A percentile compares a stretch with the other conserved stretches of the same genome.
Conservation (phyloP, 805 yeast genomes). For the Candida insectalens region DNA sequence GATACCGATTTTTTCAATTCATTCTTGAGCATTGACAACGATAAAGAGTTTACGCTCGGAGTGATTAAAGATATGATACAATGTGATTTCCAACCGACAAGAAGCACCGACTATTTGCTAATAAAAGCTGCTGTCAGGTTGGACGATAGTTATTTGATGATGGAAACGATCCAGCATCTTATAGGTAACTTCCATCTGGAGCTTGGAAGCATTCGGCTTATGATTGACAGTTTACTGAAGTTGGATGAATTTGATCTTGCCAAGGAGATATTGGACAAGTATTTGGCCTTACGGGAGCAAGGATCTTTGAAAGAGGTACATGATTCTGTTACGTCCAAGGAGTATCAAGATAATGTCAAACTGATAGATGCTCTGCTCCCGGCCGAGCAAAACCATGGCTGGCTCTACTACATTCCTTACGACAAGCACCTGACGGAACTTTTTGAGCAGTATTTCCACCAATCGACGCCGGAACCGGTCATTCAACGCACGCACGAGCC, state of each 20-base stretch:
- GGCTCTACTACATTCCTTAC: too few relatives aligned
- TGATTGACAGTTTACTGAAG: background rate
- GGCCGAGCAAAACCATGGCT: too few relatives aligned
- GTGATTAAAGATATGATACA: conserved; percentile 1
- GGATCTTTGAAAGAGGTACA: background rate
- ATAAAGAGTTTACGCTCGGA: background rate
- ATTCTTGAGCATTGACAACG: background rate
- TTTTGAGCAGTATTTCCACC: too few relatives aligned
- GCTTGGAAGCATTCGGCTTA: background rate
- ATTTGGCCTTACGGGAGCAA: too few relatives aligned
- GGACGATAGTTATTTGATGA: background rate
- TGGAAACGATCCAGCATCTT: conserved; percentile 2
- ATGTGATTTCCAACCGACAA: background rate
- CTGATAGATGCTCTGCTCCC: background rate
- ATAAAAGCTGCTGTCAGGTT: background rate
- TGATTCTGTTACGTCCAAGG: background rate
- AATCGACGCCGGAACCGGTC: too few relatives aligned
- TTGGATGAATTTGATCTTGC: conserved; percentile 1
- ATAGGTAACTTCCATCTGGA: conserved; percentile 1
- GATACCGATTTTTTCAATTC: conserved; percentile 1
- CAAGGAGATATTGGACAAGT: background rate
- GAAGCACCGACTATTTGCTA: background rate
- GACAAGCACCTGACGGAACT: too few relatives aligned
- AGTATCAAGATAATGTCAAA: background rate
- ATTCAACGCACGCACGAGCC: too few relatives aligned